These are phyloP conservation scores for Talaromyces sp. DNA, from an alignment of 2,329 filamentous ascomycete species.

Conservation along the genomic window DNA sequence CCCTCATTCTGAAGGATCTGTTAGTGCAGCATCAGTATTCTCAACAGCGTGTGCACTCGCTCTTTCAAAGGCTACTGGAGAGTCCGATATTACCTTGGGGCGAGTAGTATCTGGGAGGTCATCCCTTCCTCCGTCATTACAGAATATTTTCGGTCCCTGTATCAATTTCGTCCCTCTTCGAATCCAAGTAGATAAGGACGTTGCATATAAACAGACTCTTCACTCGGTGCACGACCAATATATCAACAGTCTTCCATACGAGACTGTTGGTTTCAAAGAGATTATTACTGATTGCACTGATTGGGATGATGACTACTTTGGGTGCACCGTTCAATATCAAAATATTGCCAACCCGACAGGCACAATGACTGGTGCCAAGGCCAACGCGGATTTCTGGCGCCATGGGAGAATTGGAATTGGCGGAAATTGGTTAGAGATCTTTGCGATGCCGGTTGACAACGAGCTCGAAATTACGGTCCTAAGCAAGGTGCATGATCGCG, in stretches of 20 bases:
- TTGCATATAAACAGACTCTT: not conserved
- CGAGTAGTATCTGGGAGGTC: not conserved
- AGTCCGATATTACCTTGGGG: not conserved
- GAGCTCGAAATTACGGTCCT: not conserved
- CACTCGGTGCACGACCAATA: not conserved
- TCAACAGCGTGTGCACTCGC: not conserved
- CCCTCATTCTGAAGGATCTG: not conserved
- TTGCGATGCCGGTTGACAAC: not conserved
- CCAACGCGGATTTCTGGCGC: not conserved
- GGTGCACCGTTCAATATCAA: not conserved
- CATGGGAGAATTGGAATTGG: not conserved
- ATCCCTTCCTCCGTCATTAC: not conserved
- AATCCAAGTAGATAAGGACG: not conserved
- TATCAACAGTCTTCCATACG: not conserved
- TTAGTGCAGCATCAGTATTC: not conserved
- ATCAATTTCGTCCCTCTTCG: not conserved
- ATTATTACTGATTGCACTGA: constrained; percentile 3
- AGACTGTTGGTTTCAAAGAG: constrained; percentile 4
- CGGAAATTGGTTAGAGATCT: not conserved
- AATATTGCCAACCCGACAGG: not conserved
- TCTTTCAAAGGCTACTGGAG: not conserved
- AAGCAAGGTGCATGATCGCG: not conserved
- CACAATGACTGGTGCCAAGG: not conserved
- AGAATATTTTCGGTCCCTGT: not conserved
- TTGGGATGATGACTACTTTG: not conserved